Evolutionary conservation across 1,284 basidiomycete species (phyloP), one percentile per base, ranked within the genome.

Genomic region (Coniferiporia weirii): DNA sequence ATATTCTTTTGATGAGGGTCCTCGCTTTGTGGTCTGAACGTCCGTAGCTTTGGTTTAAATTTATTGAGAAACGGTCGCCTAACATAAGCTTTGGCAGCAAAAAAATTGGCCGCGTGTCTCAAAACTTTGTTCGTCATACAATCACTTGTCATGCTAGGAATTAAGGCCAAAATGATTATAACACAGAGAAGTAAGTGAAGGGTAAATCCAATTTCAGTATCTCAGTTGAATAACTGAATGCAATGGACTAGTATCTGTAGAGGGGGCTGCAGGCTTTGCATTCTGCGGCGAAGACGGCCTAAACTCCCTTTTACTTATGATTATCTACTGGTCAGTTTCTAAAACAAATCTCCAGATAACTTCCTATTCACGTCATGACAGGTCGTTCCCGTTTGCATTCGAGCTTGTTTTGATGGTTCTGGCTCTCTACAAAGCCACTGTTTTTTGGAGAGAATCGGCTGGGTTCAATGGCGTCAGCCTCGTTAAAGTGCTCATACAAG

Each of bases 351-450:
- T n/a, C n/a, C n/a, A n/a, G n/a, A n/a, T n/a, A 22, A 32, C 19
- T 32, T 19, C 12, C 1, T 38, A 45, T 54, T 20, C 40, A 12
- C 7, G 2, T n/a, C 17, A 52, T 49, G 19, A 15, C 27, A 49
- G 47, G 47, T 3, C 5, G 3, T 2, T 5, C 3, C 56, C 56
- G 6, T 22, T 58, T n/a, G 6, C 17, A 36, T 58, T 45, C 20
- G 56, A 49, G 10, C n/a, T 48, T n/a, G 22, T 58, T 10, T 43
- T 58, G 4, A 45, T 58, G 32, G 4, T n/a, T 7, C 50, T 58
- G 8, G 56, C 56, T 8, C 27, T 58, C 17, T 32, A 52, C 15
- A 58, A 58, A 36, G 38, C 50, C 43, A 36, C 22, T 12, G 8
- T 3, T 45, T n/a, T 40, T 17, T 58, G 56, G 56, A 36, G 50